These are phyloP conservation scores for Phytophthora chlamydospora DNA, from an alignment of 352 stramenopile genomes.

Conservation along the genomic window DNA sequence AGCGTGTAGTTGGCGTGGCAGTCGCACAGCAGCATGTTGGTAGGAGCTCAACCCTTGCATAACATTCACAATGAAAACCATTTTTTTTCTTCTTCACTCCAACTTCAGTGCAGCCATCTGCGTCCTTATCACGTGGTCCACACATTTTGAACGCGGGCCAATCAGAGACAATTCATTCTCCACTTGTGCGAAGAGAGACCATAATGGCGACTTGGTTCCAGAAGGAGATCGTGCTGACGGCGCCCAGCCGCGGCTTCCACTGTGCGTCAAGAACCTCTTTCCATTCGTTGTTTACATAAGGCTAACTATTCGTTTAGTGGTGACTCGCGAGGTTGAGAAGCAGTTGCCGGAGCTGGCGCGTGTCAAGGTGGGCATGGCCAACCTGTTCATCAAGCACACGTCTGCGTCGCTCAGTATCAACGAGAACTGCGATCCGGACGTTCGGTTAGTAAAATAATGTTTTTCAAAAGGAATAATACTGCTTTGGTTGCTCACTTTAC, in stretches of 20 bases:
- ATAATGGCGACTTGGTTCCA: slow-evolving; percentile 81
- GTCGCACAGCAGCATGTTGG: neutral
- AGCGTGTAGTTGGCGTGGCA: slow-evolving; percentile 5
- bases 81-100: too few relatives aligned
- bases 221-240: slow-evolving; percentile 87
- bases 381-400: slow-evolving; percentile 97
- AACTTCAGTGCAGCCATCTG: too few relatives aligned
- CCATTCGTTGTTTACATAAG: neutral
- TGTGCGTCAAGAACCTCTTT: slow-evolving; percentile 34
- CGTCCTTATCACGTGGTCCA: neutral
- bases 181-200: slow-evolving; percentile 6
- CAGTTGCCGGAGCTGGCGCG: slow-evolving; percentile 70
- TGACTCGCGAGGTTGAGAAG: slow-evolving; percentile 84
- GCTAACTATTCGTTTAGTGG: slow-evolving; percentile 43
- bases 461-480: neutral
- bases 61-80: too few relatives aligned
- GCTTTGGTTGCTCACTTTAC: neutral
- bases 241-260: slow-evolving; percentile 82
- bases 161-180: neutral
- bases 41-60: neutral
- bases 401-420: slow-evolving; percentile 96
- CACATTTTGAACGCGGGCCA: neutral
- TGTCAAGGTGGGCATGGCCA: slow-evolving; percentile 94
- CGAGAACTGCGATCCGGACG: slow-evolving; percentile 96
- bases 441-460: slow-evolving; percentile 58